These are phyloP conservation scores for Juncus effusus DNA, from an alignment of 176 grass and related monocot genomes.

Conservation along the genomic window DNA sequence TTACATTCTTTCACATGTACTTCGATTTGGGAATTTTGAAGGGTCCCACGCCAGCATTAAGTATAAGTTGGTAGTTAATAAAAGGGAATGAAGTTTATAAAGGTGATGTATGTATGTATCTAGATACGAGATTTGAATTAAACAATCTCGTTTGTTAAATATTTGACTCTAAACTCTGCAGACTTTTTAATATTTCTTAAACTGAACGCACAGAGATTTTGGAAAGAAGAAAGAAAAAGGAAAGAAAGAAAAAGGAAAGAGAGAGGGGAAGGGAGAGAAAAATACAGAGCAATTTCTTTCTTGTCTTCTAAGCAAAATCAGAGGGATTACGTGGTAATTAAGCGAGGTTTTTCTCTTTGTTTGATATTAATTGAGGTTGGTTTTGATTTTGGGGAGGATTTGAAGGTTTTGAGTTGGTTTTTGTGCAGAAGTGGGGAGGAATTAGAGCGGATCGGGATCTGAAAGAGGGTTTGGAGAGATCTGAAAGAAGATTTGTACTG, in stretches of 20 bases:
- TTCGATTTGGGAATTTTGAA: no score
- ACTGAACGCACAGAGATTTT: no score
- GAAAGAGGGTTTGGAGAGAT: conserved; percentile 6
- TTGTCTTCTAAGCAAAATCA: conserved; percentile 22
- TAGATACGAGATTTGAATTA: no score
- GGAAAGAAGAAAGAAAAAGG: not conserved
- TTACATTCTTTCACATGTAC: no score
- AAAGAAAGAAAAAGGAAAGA: not conserved
- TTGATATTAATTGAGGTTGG: not conserved
- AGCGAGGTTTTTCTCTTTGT: conserved; percentile 1
- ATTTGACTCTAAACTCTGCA: no score
- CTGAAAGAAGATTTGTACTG: not conserved
- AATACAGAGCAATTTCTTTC: conserved; percentile 1
- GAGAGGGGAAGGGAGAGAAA: not conserved
- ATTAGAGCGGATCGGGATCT: conserved; percentile 5
- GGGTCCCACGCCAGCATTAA: no score
- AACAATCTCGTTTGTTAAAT: no score
- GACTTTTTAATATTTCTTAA: no score
- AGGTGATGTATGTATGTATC: no score
- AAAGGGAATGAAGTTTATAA: no score
- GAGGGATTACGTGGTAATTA: not conserved
- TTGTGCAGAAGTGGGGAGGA: not conserved
- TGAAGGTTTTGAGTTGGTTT: conserved; percentile 13
- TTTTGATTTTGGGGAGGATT: conserved; percentile 19
- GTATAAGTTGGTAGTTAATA: no score